Base-by-base conservation (phyloP, 495 filamentous ascomycete species). In the Penicillium parvum region DNA sequence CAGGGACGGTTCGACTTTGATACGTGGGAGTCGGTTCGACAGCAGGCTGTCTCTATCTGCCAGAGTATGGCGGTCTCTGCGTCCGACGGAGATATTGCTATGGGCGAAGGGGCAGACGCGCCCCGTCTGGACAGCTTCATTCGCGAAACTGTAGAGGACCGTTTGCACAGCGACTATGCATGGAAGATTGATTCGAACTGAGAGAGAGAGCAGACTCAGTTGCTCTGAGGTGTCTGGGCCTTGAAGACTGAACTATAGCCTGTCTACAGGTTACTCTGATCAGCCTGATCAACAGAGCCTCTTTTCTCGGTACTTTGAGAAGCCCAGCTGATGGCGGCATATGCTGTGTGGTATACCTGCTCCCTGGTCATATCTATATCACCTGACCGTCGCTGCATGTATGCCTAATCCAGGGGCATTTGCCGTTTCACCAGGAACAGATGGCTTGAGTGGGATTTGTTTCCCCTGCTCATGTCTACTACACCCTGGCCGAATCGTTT, bases 1-100 rank as follows among this genome's bases (percentile, higher is more conserved):
- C 79, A 90, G 53, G 91, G 91, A 0, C 63, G 66, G 21, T 97
- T 96, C 52, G 78, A 76, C 15, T 72, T 86, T 43, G 77, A 84
- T 26, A 82, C 78, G 25, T 96, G 90, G 88, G 82, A 90, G 37
- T 66, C 71, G 14, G 78, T 84, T 4, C 81, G 78, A 57, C 72
- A 84, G 52, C 68, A 70, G 35, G 88, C 84, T 21, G 69, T 78
- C 51, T 57, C 64, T 18, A 74, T 78, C 30, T 95, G 88, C 64
- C 81, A 76, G 45, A 71, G 66, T 18, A 48, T 60, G 0, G 35
- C 52, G 16, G 40, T 46, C 14, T 25, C 56, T n/a, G 63, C 57
- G 39, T 55, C 69, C 0, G 75, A 73, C 33, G 69, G 65, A 23
- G 77, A 82, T 45, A 48, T 68, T 18, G 39, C 55, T 0, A 71